Conservation (phyloP, 2,329 filamentous ascomycete species). For the Penicillium sp. region DNA sequence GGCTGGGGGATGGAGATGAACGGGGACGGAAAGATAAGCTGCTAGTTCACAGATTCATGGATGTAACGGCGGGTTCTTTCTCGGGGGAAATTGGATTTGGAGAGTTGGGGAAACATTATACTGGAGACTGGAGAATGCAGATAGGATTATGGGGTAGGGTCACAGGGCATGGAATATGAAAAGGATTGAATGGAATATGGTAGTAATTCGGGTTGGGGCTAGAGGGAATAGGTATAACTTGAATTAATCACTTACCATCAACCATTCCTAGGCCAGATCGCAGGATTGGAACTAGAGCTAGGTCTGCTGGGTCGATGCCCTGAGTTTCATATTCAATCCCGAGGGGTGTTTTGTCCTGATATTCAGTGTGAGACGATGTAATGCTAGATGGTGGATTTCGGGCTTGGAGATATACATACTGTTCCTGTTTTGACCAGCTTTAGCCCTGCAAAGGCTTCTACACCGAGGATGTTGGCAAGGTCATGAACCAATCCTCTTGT, state of each 20-base stretch:
- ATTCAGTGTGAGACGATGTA: not conserved
- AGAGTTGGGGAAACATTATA: too few species aligned
- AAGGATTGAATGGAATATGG: not conserved
- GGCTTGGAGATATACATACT: constrained; percentile 50
- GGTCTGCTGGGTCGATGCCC: constrained; percentile 60
- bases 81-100: too few species aligned
- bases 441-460: constrained; percentile 73
- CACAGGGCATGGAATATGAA: not conserved
- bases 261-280: constrained; percentile 89
- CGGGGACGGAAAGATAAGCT: not conserved
- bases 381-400: constrained; percentile 4
- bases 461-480: constrained; percentile 76
- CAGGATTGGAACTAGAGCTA: constrained; percentile 89
- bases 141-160: too few species aligned
- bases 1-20: not conserved
- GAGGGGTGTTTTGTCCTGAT: constrained; percentile 73
- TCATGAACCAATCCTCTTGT: constrained; percentile 82
- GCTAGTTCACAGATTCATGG: too few species aligned
- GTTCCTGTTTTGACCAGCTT: constrained; percentile 58
- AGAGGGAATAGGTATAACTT: not conserved
- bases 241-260: constrained; percentile 57
- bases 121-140: too few species aligned
- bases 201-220: not conserved
- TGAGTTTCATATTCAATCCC: constrained; percentile 71
- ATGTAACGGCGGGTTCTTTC: too few species aligned